Evolutionary conservation across 2,329 filamentous ascomycete genomes (phyloP), one percentile per base, ranked within the genome.

Genomic region (Paecilomyces niveus): DNA sequence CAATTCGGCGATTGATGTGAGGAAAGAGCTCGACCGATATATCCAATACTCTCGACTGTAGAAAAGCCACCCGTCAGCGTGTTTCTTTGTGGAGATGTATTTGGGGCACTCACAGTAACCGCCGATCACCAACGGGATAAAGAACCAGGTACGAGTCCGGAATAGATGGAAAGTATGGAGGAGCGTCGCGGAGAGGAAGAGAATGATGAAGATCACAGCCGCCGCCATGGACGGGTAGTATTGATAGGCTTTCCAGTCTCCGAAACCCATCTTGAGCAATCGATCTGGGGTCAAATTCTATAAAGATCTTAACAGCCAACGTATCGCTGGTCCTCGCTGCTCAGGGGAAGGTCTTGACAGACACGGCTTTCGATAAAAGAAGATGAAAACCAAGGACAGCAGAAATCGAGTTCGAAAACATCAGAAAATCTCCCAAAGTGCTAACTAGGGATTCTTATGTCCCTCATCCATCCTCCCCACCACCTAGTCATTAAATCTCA

Each of bases 41-140:
- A 84, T 15, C 82, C 83, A 21, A 84, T 70, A 0, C 72, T 67
- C 63, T 84, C 80, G 65, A 83, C 80, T 82, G 50, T 8, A 29
- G 21, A 24, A 52, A n/a, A 11, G 24, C 11, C 6, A 45, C 35
- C 9, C 21, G 9, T 52, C 21, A 52, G 50, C 22, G 15, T 1
- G 6, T 15, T 15, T 52, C 22, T 8, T 21, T 52, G 3, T 26
- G 10, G 26, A 26, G 11, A 29, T 5, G 4, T 3, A 15, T 29
- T 26, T 15, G 1, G 3, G 8, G 3, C 65, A 65, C 73, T 56
- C 68, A 77, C 75, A 74, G 3, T 74, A 22, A 29, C 74, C 70
- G 10, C 76, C 76, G 5, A 76, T 57, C 5, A 68, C 60, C 18
- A 78, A 77, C 1, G 69, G 62, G 11, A 70, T 63, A 49, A 81